Base-by-base conservation (phyloP, 129 eudicot genomes). In the Chrysanthemum makinoi region DNA sequence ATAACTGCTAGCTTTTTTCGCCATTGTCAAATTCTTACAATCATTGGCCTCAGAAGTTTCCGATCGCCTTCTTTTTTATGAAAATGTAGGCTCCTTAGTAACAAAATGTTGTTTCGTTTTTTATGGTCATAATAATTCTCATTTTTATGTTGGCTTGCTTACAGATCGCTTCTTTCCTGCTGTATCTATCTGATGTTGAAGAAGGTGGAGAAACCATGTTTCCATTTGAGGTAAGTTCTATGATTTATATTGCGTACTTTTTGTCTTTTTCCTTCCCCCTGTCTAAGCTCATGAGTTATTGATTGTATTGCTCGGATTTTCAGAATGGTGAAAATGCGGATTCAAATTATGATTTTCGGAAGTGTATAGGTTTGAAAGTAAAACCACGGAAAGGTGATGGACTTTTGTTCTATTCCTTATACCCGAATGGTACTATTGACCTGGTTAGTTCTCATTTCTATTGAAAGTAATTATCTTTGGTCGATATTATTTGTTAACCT, bases 171-270 rank as follows among this genome's bases (percentile, higher is more conserved):
- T 89, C 98, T 10, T 93, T 93, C 80, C 79, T 93, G 71, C 72
- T 89, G 65, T 93, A 93, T 83, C 74, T 93, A 78, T 86, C 98
- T 46, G 95, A 93, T 75, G 95, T 89, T 64, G 91, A 89, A 81
- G 91, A 87, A 83, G 95, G 96, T 53, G 95, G 96, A 4, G 98
- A 93, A 85, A 93, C 98, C 56, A 85, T 87, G 91, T 92, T 92
- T 59, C 96, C 98, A 22, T 89, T 83, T 47, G 98, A 87, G 88
- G 98, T 84, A 62, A 47, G 72, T 46, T 62, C 54, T 11, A 48
- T 13, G 6, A 7, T 56, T 59, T 14, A 35, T 19, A 43, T 72
- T 30, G 0, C 50, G 10, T 39, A 10, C 14, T 48, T 14, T 22
- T 22, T 22, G 1, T 20, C 20, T 20, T 20, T 22, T 22, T 22